A percentile compares a stretch with the other conserved stretches of the same genome.
Conservation (phyloP, 139 green algal species). For the Zygnema cylindricum region DNA sequence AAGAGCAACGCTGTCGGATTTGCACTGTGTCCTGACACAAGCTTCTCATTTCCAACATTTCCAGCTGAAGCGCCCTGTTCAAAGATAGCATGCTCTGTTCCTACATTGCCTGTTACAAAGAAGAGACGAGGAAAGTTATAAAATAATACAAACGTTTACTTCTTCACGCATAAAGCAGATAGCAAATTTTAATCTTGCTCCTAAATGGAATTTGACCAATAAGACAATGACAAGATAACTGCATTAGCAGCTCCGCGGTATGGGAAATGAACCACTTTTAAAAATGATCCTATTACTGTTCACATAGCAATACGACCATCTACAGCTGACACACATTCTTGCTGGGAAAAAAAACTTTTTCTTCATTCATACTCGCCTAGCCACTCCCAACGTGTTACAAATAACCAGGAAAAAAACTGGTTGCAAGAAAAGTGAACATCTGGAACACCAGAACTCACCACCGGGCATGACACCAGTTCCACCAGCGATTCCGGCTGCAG, state of each 20-base stretch:
- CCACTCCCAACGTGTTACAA: not conserved
- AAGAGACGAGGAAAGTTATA: too few relatives aligned
- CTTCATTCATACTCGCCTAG: not conserved
- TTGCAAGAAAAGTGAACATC: not conserved
- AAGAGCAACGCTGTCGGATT: slow-evolving; percentile 63
- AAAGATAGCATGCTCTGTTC: slow-evolving; percentile 48
- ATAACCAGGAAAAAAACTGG: not conserved
- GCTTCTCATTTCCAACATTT: slow-evolving; percentile 61
- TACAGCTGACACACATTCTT: slow-evolving; percentile 15
- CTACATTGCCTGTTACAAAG: slow-evolving; percentile 53
- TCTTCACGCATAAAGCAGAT: too few relatives aligned
- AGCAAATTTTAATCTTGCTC: too few relatives aligned
- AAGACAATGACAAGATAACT: too few relatives aligned
- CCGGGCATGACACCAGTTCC: slow-evolving; percentile 61
- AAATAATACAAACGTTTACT: too few relatives aligned
- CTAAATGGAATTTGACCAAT: too few relatives aligned
- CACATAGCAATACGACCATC: too few relatives aligned
- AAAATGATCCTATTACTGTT: too few relatives aligned
- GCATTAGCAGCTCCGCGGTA: too few relatives aligned
- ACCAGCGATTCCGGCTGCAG: slow-evolving; percentile 58
- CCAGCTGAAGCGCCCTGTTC: slow-evolving; percentile 60
- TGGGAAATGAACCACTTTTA: too few relatives aligned
- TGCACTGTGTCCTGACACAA: slow-evolving; percentile 47
- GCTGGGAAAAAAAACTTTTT: not conserved
- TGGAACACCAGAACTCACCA: slow-evolving; percentile 24